phyloP scores from a whole-genome alignment of 2,329 filamentous ascomycete genomes.

The Stromatinia cepivora region DNA sequence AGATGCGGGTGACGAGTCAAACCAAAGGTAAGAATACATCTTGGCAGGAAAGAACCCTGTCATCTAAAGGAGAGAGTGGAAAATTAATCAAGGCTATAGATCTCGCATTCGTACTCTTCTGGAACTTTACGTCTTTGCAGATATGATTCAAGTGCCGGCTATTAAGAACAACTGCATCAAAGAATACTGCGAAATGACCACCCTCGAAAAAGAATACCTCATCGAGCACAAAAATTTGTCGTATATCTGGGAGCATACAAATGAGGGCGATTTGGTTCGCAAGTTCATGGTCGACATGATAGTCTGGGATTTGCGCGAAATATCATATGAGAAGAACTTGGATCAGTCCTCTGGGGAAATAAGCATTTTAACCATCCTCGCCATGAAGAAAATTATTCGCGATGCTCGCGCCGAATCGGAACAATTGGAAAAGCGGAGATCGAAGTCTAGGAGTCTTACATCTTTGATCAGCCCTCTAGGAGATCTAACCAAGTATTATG shows the following conservation, averaged over 20 bases:
- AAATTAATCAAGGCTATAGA: not conserved
- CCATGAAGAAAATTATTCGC: not conserved
- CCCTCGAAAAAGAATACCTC: not conserved
- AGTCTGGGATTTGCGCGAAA: not conserved
- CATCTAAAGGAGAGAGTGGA: not conserved
- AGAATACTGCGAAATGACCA: not conserved
- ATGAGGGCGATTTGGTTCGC: slow-evolving; percentile 1
- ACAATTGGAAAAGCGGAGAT: not conserved
- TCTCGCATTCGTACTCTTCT: not conserved
- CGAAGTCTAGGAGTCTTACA: not conserved
- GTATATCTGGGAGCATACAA: slow-evolving; percentile 21
- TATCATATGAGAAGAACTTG: not conserved
- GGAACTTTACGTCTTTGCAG: slow-evolving; percentile 25
- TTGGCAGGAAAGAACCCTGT: not conserved
- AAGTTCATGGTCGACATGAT: slow-evolving; percentile 23
- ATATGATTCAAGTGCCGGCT: slow-evolving; percentile 10
- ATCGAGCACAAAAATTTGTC: not conserved
- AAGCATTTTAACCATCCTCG: not conserved
- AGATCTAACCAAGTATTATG: not conserved
- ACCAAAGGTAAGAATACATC: not conserved
- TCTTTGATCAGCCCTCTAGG: not conserved
- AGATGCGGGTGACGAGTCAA: not conserved
- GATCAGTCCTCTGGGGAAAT: too few relatives aligned
- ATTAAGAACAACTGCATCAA: slow-evolving; percentile 23
- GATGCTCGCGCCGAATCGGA: not conserved